These are phyloP conservation scores for Roridomyces roridus DNA, from an alignment of 768 basidiomycete species.

Conservation along the genomic window DNA sequence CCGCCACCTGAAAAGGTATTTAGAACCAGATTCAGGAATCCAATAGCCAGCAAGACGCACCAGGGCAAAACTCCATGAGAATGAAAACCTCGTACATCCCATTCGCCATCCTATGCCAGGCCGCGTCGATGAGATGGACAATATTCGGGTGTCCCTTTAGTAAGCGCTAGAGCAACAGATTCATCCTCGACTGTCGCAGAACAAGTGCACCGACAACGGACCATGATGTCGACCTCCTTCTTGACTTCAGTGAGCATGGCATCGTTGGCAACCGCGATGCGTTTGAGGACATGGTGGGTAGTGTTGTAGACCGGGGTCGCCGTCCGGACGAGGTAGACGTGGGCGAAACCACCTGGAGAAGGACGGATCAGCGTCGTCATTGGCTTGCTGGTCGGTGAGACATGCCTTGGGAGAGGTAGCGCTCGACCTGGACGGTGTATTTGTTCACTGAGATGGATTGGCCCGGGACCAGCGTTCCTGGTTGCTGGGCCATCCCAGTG, in stretches of 20 bases:
- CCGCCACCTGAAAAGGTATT: slow-evolving; percentile 84
- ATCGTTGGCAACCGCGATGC: slow-evolving; percentile 92
- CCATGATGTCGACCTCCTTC: slow-evolving; percentile 99
- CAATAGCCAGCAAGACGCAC: slow-evolving; percentile 43
- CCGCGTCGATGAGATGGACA: slow-evolving; percentile 94
- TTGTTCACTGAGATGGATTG: slow-evolving; percentile 91
- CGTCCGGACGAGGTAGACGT: slow-evolving; percentile 95
- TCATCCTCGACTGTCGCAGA: slow-evolving; percentile 8
- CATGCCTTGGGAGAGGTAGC: slow-evolving; percentile 93
- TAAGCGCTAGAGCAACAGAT: slow-evolving; percentile 64
- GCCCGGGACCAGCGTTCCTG: slow-evolving; percentile 79
- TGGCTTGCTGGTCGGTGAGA: slow-evolving; percentile 15
- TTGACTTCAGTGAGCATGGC: slow-evolving; percentile 91
- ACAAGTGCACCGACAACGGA: slow-evolving; percentile 43
- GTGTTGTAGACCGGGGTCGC: slow-evolving; percentile 87
- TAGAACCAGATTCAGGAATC: neutral
- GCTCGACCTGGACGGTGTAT: slow-evolving; percentile 89
- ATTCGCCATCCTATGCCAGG: slow-evolving; percentile 84
- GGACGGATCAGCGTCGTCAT: slow-evolving; percentile 13
- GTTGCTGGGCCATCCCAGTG: slow-evolving; percentile 47
- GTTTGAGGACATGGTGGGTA: slow-evolving; percentile 95
- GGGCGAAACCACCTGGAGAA: slow-evolving; percentile 89
- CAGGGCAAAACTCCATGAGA: slow-evolving; percentile 97
- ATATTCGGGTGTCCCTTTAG: slow-evolving; percentile 95
- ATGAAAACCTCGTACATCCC: slow-evolving; percentile 96